phyloP scores from a whole-genome alignment of 2,329 filamentous ascomycete species.

The Cylindrodendrum hubeiense region DNA sequence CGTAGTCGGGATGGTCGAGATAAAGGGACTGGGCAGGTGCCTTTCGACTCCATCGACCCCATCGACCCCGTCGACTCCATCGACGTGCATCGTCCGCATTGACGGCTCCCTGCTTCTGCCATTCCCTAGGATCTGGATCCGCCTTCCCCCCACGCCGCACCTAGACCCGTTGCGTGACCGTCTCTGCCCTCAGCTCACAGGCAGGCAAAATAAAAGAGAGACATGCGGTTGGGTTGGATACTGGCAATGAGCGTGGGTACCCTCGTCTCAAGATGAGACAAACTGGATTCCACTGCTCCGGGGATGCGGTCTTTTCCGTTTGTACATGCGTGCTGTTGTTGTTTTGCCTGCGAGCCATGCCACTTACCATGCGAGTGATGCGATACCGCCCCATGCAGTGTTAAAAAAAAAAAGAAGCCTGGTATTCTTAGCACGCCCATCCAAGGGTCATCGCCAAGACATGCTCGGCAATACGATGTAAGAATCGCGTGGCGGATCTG shows the following conservation, averaged over 20 bases:
- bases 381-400: background rate
- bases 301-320: constrained; percentile 1
- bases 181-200: background rate
- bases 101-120: constrained; percentile 12
- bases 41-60: too few species aligned
- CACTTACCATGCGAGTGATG: background rate
- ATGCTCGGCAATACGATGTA: constrained; percentile 20
- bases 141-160: constrained; percentile 13
- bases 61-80: background rate
- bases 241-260: constrained; percentile 2
- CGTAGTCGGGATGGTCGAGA: background rate
- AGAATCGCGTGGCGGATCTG: constrained; percentile 29
- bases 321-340: background rate
- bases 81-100: constrained; percentile 19
- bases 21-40: background rate
- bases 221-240: background rate
- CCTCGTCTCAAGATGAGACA: constrained; percentile 25
- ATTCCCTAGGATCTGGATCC: constrained; percentile 19
- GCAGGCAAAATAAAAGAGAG: background rate
- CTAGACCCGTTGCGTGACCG: background rate
- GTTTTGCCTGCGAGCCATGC: background rate
- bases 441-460: constrained; percentile 2
- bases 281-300: background rate
- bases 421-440: background rate
- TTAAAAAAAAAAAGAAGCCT: background rate